A percentile compares a stretch with the other conserved stretches of the same genome.
These are phyloP conservation scores for Cryptosporidium andersoni DNA, from an alignment of 169 alveolate genomes.

Conservation along the genomic window DNA sequence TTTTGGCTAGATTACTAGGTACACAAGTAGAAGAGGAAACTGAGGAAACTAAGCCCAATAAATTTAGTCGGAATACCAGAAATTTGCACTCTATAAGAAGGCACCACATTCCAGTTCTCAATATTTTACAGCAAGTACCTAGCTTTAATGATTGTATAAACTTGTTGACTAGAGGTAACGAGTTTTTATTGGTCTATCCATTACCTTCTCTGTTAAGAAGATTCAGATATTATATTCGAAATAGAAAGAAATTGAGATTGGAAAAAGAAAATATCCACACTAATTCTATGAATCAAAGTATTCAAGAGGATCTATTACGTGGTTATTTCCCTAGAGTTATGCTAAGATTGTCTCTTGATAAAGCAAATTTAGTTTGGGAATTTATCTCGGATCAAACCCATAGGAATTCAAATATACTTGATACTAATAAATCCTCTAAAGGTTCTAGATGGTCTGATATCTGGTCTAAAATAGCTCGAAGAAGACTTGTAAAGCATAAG, in stretches of 20 bases:
- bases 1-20: conserved; percentile 13
- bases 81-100: not conserved
- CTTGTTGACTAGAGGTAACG: conserved; percentile 32
- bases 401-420: not conserved
- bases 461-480: not conserved
- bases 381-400: not conserved
- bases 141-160: conserved; percentile 28
- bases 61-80: not conserved
- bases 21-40: conserved; percentile 7
- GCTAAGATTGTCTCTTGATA: conserved; percentile 20
- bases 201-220: conserved; percentile 2
- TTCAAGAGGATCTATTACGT: not conserved
- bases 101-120: not conserved
- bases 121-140: conserved; percentile 5
- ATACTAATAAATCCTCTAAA: not conserved
- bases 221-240: conserved; percentile 5
- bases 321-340: conserved; percentile 44
- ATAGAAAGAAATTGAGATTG: not conserved
- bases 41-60: not conserved
- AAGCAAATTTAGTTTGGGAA: conserved; percentile 4
- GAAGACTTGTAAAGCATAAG: conserved; percentile 8
- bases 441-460: not conserved
- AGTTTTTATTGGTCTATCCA: conserved; percentile 56
- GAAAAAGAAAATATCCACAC: not conserved
- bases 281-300: not conserved